A percentile compares a stretch with the other conserved stretches of the same genome.
phyloP scores from a whole-genome alignment of 2,329 filamentous ascomycete species.

The Neophaeococcomyces aloes region DNA sequence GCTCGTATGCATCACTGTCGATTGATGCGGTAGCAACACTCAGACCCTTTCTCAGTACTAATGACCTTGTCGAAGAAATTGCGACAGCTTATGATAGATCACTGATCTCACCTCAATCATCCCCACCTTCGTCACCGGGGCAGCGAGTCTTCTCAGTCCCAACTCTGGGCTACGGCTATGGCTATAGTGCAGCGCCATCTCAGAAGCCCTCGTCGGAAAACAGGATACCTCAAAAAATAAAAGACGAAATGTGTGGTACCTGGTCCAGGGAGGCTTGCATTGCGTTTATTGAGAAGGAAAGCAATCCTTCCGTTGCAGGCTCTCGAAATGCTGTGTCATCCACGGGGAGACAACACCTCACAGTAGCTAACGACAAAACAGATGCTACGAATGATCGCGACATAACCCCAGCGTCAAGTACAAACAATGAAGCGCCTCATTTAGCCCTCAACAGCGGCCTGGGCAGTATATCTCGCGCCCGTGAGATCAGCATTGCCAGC shows the following conservation, averaged over 20 bases:
- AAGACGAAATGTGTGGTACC: slow-evolving; percentile 64
- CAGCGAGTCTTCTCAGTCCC: slow-evolving; percentile 55
- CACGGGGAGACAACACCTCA: slow-evolving; percentile 19
- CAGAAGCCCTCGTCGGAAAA: slow-evolving; percentile 30
- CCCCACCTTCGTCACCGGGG: slow-evolving; percentile 59
- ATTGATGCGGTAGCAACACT: slow-evolving; percentile 50
- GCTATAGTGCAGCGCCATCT: slow-evolving; percentile 28
- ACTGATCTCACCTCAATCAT: slow-evolving; percentile 53
- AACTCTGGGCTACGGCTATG: slow-evolving; percentile 43
- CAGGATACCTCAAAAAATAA: slow-evolving; percentile 56
- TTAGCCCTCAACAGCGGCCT: slow-evolving; percentile 10
- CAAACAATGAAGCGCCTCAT: slow-evolving; percentile 22
- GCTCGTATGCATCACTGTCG: slow-evolving; percentile 17
- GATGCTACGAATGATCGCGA: slow-evolving; percentile 16
- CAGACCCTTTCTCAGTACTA: slow-evolving; percentile 64
- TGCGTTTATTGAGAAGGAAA: slow-evolving; percentile 54
- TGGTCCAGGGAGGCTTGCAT: slow-evolving; percentile 72
- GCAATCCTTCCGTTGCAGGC: slow-evolving; percentile 62
- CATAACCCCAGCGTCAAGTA: slow-evolving; percentile 17
- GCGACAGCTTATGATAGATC: slow-evolving; percentile 58
- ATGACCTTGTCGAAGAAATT: slow-evolving; percentile 62
- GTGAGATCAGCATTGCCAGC: slow-evolving; percentile 17
- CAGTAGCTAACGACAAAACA: slow-evolving; percentile 15
- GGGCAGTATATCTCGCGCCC: slow-evolving; percentile 3
- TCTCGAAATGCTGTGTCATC: slow-evolving; percentile 51